Percentiles rank a stretch among this genome's conserved stretches.
Conservation (phyloP, 2,329 filamentous ascomycete genomes). For the Calycina marina region DNA sequence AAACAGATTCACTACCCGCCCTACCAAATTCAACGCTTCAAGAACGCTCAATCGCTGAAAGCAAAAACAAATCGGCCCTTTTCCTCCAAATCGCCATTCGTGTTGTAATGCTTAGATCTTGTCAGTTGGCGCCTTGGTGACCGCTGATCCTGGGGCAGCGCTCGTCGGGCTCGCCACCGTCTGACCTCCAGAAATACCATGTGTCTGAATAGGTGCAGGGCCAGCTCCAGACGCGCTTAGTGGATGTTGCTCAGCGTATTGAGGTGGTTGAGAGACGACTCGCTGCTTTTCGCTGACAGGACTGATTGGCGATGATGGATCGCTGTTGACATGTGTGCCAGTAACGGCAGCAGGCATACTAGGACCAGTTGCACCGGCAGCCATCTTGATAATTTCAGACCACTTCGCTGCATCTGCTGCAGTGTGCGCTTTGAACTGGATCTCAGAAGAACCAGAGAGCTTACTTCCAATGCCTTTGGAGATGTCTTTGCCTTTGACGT, state of each 20-base stretch:
- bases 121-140: slow-evolving; percentile 1
- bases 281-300: slow-evolving; percentile 9
- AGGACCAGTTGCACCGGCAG: slow-evolving; percentile 11
- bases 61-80: background rate
- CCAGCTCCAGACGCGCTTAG: slow-evolving; percentile 4
- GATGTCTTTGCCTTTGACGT: slow-evolving; percentile 86
- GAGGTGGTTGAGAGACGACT: slow-evolving; percentile 7
- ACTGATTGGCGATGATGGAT: slow-evolving; percentile 13
- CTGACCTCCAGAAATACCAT: slow-evolving; percentile 13
- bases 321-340: too few relatives aligned
- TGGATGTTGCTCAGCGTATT: slow-evolving; percentile 6
- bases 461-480: slow-evolving; percentile 69
- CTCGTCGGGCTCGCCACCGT: slow-evolving; percentile 15
- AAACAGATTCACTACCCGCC: background rate
- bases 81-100: background rate
- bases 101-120: background rate
- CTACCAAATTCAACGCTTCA: background rate
- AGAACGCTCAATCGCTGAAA: background rate
- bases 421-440: slow-evolving; percentile 78
- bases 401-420: slow-evolving; percentile 69
- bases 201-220: slow-evolving; percentile 14
- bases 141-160: slow-evolving; percentile 6
- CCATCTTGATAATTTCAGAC: slow-evolving; percentile 51
- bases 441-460: slow-evolving; percentile 64
- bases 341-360: slow-evolving; percentile 2